A percentile compares a stretch with the other conserved stretches of the same genome.
These are phyloP conservation scores for Epichloe sylvatica DNA, from an alignment of 2,329 filamentous ascomycete genomes.

Conservation along the genomic window DNA sequence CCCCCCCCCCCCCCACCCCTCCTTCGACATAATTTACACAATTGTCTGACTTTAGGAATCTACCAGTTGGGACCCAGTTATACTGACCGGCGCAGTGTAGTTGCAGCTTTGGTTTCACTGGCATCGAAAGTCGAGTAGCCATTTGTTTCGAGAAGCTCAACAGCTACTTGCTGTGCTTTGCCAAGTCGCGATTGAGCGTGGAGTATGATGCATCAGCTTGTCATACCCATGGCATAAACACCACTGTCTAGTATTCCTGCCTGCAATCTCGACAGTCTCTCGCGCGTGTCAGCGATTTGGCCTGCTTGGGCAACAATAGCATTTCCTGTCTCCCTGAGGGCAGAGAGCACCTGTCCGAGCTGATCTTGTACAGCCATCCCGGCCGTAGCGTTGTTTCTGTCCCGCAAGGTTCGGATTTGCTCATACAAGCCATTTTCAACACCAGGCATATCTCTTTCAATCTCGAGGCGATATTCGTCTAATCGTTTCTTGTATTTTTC, in stretches of 20 bases:
- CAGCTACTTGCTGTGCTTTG: neutral
- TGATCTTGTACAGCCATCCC: conserved; percentile 22
- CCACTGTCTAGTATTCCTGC: conserved; percentile 26
- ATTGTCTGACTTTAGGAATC: neutral
- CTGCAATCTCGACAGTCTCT: conserved; percentile 27
- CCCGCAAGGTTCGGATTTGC: conserved; percentile 24
- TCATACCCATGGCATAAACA: conserved; percentile 20
- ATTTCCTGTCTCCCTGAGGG: conserved; percentile 25
- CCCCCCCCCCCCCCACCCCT: no score
- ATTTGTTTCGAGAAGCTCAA: neutral
- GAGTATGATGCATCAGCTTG: conserved; percentile 9
- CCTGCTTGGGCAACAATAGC: conserved; percentile 28
- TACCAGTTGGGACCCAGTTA: neutral
- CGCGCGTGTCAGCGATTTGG: conserved; percentile 29
- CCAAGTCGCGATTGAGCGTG: neutral
- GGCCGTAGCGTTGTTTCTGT: conserved; percentile 16
- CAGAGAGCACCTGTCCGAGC: conserved; percentile 24
- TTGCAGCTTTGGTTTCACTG: neutral
- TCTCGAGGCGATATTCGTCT: conserved; percentile 31
- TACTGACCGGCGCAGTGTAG: neutral
- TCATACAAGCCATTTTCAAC: conserved; percentile 34
- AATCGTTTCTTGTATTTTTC: conserved; percentile 29
- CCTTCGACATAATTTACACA: neutral
- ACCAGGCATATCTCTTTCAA: conserved; percentile 33
- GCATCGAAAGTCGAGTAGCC: neutral